Conservation (phyloP, 1,284 basidiomycete species). For the Ustilago sp. region DNA sequence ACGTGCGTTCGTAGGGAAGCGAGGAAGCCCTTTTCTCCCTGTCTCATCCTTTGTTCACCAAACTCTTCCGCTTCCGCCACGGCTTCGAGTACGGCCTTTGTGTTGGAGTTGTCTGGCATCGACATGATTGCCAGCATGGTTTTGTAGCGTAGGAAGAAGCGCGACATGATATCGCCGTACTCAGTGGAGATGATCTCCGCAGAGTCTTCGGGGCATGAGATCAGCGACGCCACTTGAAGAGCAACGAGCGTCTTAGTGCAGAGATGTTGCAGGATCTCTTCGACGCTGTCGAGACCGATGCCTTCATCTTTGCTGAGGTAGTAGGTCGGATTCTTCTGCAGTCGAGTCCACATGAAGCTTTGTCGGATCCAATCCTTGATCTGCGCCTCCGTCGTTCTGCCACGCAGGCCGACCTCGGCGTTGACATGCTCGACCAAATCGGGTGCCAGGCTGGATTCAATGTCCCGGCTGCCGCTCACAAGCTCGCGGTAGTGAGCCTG, state of each 20-base stretch:
- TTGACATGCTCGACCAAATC: conserved; percentile 59
- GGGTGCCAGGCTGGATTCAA: conserved; percentile 54
- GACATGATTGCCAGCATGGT: conserved; percentile 52
- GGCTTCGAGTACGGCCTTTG: conserved; percentile 40
- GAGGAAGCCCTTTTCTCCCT: conserved; percentile 67
- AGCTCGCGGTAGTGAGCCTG: conserved; percentile 54
- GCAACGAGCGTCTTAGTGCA: conserved; percentile 30
- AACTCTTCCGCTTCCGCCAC: conserved; percentile 66
- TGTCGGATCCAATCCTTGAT: conserved; percentile 48
- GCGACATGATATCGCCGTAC: conserved; percentile 58
- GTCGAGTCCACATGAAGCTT: conserved; percentile 48
- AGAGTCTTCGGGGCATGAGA: conserved; percentile 13
- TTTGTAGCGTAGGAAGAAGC: conserved; percentile 53
- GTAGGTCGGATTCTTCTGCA: conserved; percentile 56
- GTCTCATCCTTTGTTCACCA: conserved; percentile 62
- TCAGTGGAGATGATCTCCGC: conserved; percentile 41
- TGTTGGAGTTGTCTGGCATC: conserved; percentile 20
- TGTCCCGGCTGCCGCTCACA: conserved; percentile 42
- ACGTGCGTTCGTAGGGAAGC: conserved; percentile 30
- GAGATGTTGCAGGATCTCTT: conserved; percentile 43
- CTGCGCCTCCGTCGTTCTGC: conserved; percentile 18
- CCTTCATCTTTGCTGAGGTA: conserved; percentile 45
- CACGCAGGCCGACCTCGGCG: conserved; percentile 52
- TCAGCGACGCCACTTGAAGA: conserved; percentile 36
- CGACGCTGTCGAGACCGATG: conserved; percentile 35